phyloP scores from a whole-genome alignment of 805 yeast genomes.

The Cyberlindnera saturnus region DNA sequence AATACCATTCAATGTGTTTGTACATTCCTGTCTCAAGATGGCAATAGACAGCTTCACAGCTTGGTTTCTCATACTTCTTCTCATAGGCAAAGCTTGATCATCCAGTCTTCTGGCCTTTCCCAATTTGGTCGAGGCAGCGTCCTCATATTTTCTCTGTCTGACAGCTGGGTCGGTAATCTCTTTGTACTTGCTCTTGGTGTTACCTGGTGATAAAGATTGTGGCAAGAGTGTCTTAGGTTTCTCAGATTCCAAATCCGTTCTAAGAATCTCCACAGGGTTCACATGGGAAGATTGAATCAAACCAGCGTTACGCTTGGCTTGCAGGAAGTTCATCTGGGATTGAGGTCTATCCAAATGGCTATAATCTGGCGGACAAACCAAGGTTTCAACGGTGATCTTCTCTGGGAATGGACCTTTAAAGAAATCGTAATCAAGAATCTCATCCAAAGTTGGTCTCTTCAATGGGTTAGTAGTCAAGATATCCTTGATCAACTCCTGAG shows the following conservation, averaged over 20 bases:
- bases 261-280: slow-evolving; percentile 65
- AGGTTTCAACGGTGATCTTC: slow-evolving; percentile 53
- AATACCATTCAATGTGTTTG: slow-evolving; percentile 39
- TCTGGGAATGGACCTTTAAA: slow-evolving; percentile 83
- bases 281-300: slow-evolving; percentile 40
- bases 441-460: slow-evolving; percentile 74
- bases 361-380: slow-evolving; percentile 57
- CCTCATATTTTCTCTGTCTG: slow-evolving; percentile 23
- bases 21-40: slow-evolving; percentile 38
- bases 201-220: slow-evolving; percentile 86
- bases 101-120: slow-evolving; percentile 34
- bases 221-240: slow-evolving; percentile 70
- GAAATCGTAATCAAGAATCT: slow-evolving; percentile 79
- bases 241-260: slow-evolving; percentile 64
- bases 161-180: slow-evolving; percentile 35
- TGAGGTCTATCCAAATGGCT: slow-evolving; percentile 49
- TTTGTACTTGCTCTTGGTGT: slow-evolving; percentile 80
- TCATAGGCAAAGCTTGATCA: slow-evolving; percentile 21
- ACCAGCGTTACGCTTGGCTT: slow-evolving; percentile 61
- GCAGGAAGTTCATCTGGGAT: slow-evolving; percentile 61
- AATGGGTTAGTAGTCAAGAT: slow-evolving; percentile 73
- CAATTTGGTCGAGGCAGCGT: slow-evolving; percentile 26
- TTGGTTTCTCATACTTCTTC: slow-evolving; percentile 11
- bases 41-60: slow-evolving; percentile 18
- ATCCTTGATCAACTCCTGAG: slow-evolving; percentile 63